These are phyloP conservation scores for Curvularia spicifera DNA, from an alignment of 2,329 filamentous ascomycete species.

Conservation along the genomic window DNA sequence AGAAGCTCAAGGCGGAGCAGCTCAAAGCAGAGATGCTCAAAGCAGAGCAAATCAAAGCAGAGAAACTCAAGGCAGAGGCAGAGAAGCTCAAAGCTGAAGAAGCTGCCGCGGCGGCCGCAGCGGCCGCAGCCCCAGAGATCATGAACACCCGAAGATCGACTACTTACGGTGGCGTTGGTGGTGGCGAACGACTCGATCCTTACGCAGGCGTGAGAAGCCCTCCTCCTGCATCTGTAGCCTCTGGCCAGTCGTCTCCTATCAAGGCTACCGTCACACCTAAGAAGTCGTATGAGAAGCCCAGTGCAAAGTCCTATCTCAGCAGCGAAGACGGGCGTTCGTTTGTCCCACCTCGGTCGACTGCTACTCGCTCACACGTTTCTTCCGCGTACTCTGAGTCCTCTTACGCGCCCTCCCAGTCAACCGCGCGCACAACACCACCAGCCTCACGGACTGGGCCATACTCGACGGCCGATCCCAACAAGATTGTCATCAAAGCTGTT, in stretches of 20 bases:
- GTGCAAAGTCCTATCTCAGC: slow-evolving; percentile 64
- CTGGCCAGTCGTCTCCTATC: slow-evolving; percentile 49
- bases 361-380: slow-evolving; percentile 45
- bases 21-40: slow-evolving; percentile 12
- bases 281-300: slow-evolving; percentile 54
- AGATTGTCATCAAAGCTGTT: slow-evolving; percentile 93
- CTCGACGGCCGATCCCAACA: slow-evolving; percentile 87
- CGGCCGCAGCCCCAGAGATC: slow-evolving; percentile 27
- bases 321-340: slow-evolving; percentile 53
- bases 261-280: slow-evolving; percentile 50
- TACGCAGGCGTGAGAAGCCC: slow-evolving; percentile 66
- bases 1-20: slow-evolving; percentile 34
- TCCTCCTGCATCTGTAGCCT: slow-evolving; percentile 50
- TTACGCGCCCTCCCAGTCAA: slow-evolving; percentile 84
- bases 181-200: slow-evolving; percentile 72
- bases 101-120: slow-evolving; percentile 27
- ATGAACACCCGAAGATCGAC: slow-evolving; percentile 39
- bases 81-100: slow-evolving; percentile 36
- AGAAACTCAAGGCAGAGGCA: slow-evolving; percentile 46
- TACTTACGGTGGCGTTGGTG: slow-evolving; percentile 54
- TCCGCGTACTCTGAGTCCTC: slow-evolving; percentile 79
- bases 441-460: slow-evolving; percentile 80
- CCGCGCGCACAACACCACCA: slow-evolving; percentile 81
- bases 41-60: slow-evolving; percentile 44
- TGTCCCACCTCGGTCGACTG: slow-evolving; percentile 43